These are phyloP conservation scores for Sporothrix inflata DNA, from an alignment of 2,329 filamentous ascomycete species.

Conservation along the genomic window DNA sequence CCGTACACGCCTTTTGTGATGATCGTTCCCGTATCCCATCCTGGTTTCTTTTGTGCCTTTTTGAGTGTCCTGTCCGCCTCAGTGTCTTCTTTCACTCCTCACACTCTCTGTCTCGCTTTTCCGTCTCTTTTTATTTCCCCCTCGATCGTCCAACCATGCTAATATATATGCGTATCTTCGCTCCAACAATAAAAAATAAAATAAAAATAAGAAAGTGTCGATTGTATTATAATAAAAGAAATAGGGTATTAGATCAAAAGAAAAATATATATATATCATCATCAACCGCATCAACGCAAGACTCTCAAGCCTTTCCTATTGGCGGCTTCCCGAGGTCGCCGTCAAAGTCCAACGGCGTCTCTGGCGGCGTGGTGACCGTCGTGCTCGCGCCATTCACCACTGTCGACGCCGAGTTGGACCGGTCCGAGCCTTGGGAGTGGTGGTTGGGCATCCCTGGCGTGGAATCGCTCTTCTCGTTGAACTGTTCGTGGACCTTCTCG, in stretches of 20 bases:
- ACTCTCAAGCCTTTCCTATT: not conserved
- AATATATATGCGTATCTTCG: not conserved
- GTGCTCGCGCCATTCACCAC: slow-evolving; percentile 19
- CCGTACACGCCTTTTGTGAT: not conserved
- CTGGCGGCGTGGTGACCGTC: slow-evolving; percentile 19
- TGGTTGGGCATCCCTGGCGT: not conserved
- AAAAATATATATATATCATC: not conserved
- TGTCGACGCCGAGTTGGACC: not conserved
- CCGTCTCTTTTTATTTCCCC: not conserved
- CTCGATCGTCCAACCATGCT: not conserved
- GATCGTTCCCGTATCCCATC: not conserved
- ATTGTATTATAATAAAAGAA: not conserved
- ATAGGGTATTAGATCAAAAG: slow-evolving; percentile 18
- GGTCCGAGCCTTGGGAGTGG: not conserved
- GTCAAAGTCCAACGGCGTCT: slow-evolving; percentile 7
- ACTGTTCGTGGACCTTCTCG: not conserved
- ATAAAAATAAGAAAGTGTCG: not conserved
- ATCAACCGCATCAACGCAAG: not conserved
- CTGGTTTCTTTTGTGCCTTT: not conserved
- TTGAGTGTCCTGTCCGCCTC: not conserved
- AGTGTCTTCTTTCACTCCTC: not conserved
- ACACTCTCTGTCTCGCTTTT: not conserved
- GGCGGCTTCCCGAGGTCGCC: not conserved
- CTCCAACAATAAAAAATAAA: not conserved
- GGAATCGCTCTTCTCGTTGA: not conserved